A percentile compares a stretch with the other conserved stretches of the same genome.
Conservation (phyloP, 495 filamentous ascomycete species). For the Pseudevernia furfuracea region DNA sequence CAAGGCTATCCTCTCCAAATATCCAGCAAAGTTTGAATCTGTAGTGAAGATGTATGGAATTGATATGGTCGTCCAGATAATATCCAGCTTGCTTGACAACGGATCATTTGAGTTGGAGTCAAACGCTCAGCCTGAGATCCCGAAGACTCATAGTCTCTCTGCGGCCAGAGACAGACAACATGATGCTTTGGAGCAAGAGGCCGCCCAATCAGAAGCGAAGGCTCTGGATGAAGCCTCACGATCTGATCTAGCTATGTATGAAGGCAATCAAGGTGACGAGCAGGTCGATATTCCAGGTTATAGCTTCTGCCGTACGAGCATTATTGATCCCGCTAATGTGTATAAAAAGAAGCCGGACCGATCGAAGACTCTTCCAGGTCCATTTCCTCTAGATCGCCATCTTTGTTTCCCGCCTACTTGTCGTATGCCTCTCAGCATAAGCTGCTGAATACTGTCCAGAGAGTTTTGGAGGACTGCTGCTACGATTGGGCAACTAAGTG, state of each 20-base stretch:
- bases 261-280: background rate
- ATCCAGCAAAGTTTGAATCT: background rate
- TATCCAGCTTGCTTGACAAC: background rate
- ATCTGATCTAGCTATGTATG: background rate
- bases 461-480: conserved; percentile 1
- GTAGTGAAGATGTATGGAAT: background rate
- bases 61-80: background rate
- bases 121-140: background rate
- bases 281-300: background rate
- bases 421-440: background rate
- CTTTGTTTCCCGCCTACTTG: conserved; percentile 2
- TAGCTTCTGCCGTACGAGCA: background rate
- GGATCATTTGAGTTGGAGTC: background rate
- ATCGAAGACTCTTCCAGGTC: too few relatives aligned
- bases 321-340: background rate
- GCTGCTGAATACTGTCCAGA: background rate
- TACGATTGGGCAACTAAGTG: background rate
- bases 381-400: background rate
- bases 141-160: background rate
- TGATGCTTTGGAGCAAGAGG: conserved; percentile 1
- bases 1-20: background rate
- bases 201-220: background rate
- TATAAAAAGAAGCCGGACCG: background rate
- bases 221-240: background rate
- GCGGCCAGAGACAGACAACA: conserved; percentile 17